A percentile compares a stretch with the other conserved stretches of the same genome.
These are phyloP conservation scores for Ustilago hordei DNA, from an alignment of 1,284 basidiomycete species.

Conservation along the genomic window DNA sequence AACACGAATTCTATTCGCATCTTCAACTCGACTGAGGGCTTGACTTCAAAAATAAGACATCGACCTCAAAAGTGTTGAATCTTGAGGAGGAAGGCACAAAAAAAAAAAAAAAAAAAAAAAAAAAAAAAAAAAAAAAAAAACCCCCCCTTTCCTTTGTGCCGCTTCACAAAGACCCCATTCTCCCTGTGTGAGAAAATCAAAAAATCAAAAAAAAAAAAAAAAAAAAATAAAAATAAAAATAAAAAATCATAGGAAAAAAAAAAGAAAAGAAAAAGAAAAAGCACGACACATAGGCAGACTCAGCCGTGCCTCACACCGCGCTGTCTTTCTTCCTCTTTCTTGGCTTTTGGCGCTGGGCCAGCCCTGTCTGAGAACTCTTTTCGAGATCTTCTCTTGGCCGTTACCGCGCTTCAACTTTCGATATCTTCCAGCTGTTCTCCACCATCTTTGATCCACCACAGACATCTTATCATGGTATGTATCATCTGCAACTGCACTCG, in stretches of 20 bases:
- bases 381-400: constrained; percentile 17
- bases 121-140: background rate
- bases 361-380: constrained; percentile 19
- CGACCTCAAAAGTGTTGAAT: background rate
- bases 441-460: constrained; percentile 24
- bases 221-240: no score
- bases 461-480: constrained; percentile 11
- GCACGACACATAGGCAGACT: constrained; percentile 8
- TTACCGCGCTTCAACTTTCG: constrained; percentile 7
- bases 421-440: constrained; percentile 13
- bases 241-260: background rate
- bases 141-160: background rate
- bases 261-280: no score
- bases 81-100: background rate
- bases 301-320: constrained; percentile 2
- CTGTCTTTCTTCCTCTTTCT: background rate
- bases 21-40: background rate
- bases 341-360: background rate
- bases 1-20: background rate
- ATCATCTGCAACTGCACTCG: background rate
- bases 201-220: no score
- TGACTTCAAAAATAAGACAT: background rate
- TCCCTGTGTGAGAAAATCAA: background rate
- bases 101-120: background rate
- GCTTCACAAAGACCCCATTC: background rate